phyloP scores from a whole-genome alignment of 2,329 filamentous ascomycete species.

The Paracorniculantispora psalliotae region DNA sequence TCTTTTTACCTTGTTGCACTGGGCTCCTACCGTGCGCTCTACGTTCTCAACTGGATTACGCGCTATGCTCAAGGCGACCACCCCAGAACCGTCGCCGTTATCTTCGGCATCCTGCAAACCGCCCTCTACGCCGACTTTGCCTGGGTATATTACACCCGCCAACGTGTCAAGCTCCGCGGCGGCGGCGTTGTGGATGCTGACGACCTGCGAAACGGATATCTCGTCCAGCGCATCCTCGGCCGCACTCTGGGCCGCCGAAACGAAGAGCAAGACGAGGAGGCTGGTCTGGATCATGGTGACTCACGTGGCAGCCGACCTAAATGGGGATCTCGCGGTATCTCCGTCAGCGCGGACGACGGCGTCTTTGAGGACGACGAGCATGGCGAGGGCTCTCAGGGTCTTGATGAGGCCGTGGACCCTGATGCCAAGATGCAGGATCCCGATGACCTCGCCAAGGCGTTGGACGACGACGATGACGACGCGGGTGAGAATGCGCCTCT shows the following conservation, averaged over 20 bases:
- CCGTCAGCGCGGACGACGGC: slow-evolving; percentile 60
- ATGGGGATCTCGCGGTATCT: slow-evolving; percentile 62
- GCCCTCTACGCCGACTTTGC: slow-evolving; percentile 89
- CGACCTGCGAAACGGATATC: slow-evolving; percentile 78
- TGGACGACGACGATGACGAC: slow-evolving; percentile 53
- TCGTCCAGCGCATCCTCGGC: slow-evolving; percentile 74
- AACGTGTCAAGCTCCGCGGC: slow-evolving; percentile 84
- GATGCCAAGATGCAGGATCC: slow-evolving; percentile 64
- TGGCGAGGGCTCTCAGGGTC: slow-evolving; percentile 36
- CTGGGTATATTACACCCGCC: slow-evolving; percentile 92
- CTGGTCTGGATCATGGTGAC: slow-evolving; percentile 43
- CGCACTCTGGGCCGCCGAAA: slow-evolving; percentile 38
- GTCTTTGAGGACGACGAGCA: slow-evolving; percentile 48
- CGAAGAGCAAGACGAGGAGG: slow-evolving; percentile 54
- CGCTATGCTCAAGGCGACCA: slow-evolving; percentile 57
- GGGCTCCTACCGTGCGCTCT: slow-evolving; percentile 81
- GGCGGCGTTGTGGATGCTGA: slow-evolving; percentile 88
- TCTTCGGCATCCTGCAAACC: slow-evolving; percentile 87
- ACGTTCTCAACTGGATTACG: slow-evolving; percentile 87
- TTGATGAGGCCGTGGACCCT: slow-evolving; percentile 47
- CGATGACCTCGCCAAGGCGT: slow-evolving; percentile 56
- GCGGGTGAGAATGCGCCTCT: slow-evolving; percentile 33
- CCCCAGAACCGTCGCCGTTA: slow-evolving; percentile 68
- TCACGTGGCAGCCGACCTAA: slow-evolving; percentile 39
- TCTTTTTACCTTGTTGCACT: slow-evolving; percentile 91